Conservation (phyloP, 2,329 filamentous ascomycete genomes). For the Pseudocercospora fijiensis region DNA sequence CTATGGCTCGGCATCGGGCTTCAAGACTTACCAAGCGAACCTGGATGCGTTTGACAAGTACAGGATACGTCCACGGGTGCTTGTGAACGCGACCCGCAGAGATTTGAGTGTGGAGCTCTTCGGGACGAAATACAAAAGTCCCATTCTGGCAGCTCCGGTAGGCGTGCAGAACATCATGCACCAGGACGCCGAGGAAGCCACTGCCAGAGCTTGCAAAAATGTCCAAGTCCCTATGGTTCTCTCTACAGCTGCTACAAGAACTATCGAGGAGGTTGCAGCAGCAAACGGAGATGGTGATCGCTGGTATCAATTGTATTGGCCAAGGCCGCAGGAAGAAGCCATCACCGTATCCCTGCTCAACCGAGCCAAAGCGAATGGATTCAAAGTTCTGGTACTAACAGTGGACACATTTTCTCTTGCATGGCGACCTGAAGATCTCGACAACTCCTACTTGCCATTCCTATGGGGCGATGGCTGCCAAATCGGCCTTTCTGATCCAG, state of each 20-base stretch:
- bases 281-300: constrained; percentile 51
- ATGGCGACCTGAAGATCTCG: constrained; percentile 58
- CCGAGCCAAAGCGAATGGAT: constrained; percentile 63
- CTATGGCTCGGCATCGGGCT: constrained; percentile 41
- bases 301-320: constrained; percentile 61
- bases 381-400: constrained; percentile 67
- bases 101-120: constrained; percentile 33
- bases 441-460: constrained; percentile 28
- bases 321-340: constrained; percentile 60
- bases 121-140: constrained; percentile 49
- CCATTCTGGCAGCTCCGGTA: constrained; percentile 65
- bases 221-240: constrained; percentile 65
- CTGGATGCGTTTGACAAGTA: constrained; percentile 43
- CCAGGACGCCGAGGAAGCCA: constrained; percentile 61
- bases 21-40: constrained; percentile 41
- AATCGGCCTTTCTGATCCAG: constrained; percentile 58
- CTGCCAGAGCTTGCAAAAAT: constrained; percentile 61
- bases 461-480: constrained; percentile 51
- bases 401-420: constrained; percentile 68
- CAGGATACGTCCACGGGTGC: constrained; percentile 43
- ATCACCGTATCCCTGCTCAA: constrained; percentile 63
- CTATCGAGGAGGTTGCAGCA: constrained; percentile 65
- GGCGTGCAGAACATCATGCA: constrained; percentile 70
- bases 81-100: constrained; percentile 41
- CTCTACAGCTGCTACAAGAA: constrained; percentile 62